phyloP scores from a whole-genome alignment of 75 land plant genomes.

The Larix kaempferi region DNA sequence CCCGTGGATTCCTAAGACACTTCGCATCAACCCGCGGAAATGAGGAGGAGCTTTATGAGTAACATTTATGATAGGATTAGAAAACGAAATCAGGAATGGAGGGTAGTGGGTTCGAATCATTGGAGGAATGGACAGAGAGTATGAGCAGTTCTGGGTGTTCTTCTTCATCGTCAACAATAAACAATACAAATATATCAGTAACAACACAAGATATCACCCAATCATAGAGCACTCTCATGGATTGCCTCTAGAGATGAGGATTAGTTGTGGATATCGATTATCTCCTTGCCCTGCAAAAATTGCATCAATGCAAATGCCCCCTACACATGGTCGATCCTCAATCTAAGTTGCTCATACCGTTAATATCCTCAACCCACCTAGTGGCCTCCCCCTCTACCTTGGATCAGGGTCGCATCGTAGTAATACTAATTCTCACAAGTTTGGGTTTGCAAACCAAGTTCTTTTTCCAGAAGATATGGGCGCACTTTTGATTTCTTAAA shows the following conservation, averaged over 20 bases:
- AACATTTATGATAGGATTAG: too few species aligned
- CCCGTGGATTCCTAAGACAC: too few species aligned
- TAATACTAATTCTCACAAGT: slow-evolving; percentile 36
- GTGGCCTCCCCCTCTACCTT: slow-evolving; percentile 16
- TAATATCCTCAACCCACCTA: slow-evolving; percentile 13
- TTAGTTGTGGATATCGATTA: slow-evolving; percentile 21
- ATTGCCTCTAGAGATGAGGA: slow-evolving; percentile 20
- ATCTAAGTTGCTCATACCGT: slow-evolving; percentile 57
- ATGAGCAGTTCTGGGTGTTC: too few species aligned
- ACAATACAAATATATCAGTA: neutral
- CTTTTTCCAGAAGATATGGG: too few species aligned
- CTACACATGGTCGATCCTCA: slow-evolving; percentile 71
- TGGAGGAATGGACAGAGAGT: too few species aligned
- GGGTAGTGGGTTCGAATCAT: too few species aligned
- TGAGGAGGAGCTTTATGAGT: too few species aligned
- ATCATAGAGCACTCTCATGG: slow-evolving; percentile 62
- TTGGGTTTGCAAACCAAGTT: slow-evolving; percentile 71
- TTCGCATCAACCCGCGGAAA: too few species aligned
- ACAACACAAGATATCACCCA: slow-evolving; percentile 57
- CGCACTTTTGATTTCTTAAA: too few species aligned
- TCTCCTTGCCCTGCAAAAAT: slow-evolving; percentile 38
- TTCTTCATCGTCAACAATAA: too few species aligned
- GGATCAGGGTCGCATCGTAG: slow-evolving; percentile 30
- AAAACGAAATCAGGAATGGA: too few species aligned
- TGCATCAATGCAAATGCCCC: slow-evolving; percentile 27